Conservation (phyloP, 2,329 filamentous ascomycete species). For the Stenocarpella maydis region DNA sequence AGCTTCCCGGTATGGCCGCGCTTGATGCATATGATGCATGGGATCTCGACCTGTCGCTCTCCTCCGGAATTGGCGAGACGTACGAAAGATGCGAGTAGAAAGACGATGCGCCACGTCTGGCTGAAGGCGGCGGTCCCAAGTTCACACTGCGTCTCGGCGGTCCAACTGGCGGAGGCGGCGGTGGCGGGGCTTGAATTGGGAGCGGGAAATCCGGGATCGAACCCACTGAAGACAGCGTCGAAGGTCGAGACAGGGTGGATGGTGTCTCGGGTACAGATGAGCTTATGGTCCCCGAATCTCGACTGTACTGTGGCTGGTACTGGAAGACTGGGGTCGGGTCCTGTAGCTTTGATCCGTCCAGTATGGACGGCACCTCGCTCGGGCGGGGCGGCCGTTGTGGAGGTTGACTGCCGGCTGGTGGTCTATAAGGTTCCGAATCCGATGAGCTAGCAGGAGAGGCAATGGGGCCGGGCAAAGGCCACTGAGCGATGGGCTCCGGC, state of each 20-base stretch:
- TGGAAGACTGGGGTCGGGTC: conserved; percentile 64
- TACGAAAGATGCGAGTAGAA: conserved; percentile 72
- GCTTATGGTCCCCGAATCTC: conserved; percentile 44
- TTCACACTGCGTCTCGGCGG: conserved; percentile 58
- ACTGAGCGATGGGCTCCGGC: conserved; percentile 62
- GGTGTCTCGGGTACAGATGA: conserved; percentile 55
- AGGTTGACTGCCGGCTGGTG: conserved; percentile 58
- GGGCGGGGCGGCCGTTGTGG: conserved; percentile 68
- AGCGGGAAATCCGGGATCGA: conserved; percentile 68
- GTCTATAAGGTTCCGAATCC: conserved; percentile 55
- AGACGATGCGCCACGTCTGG: conserved; percentile 67
- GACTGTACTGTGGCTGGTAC: conserved; percentile 49
- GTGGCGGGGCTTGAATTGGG: conserved; percentile 45
- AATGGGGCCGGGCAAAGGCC: conserved; percentile 57
- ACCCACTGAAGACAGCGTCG: conserved; percentile 61
- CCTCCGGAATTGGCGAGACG: conserved; percentile 80
- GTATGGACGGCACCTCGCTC: conserved; percentile 65
- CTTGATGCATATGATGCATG: conserved; percentile 76
- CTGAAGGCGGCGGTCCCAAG: conserved; percentile 67
- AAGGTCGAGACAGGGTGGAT: conserved; percentile 60
- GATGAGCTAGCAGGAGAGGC: conserved; percentile 44
- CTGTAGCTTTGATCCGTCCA: conserved; percentile 64
- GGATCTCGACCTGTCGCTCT: conserved; percentile 65
- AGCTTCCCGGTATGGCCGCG: conserved; percentile 74
- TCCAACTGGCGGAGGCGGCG: conserved; percentile 38